Base-by-base conservation (phyloP, 345 rosid genomes). In the Gossypium longicalyx region DNA sequence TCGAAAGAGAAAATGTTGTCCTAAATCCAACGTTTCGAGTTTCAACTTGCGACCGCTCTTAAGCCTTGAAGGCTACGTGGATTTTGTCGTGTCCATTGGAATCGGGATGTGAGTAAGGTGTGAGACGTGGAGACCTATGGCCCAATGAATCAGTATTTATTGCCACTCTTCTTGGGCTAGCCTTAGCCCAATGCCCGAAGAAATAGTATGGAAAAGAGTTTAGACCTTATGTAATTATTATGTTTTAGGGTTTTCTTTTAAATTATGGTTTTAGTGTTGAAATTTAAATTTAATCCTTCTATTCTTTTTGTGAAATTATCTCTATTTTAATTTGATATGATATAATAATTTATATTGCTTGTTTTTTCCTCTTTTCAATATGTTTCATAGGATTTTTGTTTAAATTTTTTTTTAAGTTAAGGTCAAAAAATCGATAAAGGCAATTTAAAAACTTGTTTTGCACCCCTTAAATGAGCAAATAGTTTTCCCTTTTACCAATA, bases 71-170 rank as follows among this genome's bases (percentile, higher is more conserved):
- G 74, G 72, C 63, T 11, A 77, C 75, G 77, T 54, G 71, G 83
- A 12, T 44, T 52, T 47, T 57, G 72, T 77, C 22, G n/a, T 73
- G 60, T 52, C 83, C 83, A 80, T 34, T 53, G 75, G 58, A 70
- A 29, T 29, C 53, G 61, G 11, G 17, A 52, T 52, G 27, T 4
- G 2, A 51, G 60, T 2, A 52, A 38, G 9, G 45, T 4, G 11
- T 25, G 48, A 34, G 73, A 52, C 61, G 73, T 70, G 73, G 72
- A 51, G 25, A 44, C 72, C 29, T 51, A 8, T 52, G 12, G 23
- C 58, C 16, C 44, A 27, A 29, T 27, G 13, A 69, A 15, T 58
- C 72, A 69, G 17, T 9, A 16, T 49, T 69, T 47, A 25, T 15
- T 17, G 2, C 45, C 44, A 25, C 8, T 68, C 9, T 49, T 51